A percentile compares a stretch with the other conserved stretches of the same genome.
These are phyloP conservation scores for Jatropha podagrica DNA, from an alignment of 441 rosid species.

Conservation along the genomic window DNA sequence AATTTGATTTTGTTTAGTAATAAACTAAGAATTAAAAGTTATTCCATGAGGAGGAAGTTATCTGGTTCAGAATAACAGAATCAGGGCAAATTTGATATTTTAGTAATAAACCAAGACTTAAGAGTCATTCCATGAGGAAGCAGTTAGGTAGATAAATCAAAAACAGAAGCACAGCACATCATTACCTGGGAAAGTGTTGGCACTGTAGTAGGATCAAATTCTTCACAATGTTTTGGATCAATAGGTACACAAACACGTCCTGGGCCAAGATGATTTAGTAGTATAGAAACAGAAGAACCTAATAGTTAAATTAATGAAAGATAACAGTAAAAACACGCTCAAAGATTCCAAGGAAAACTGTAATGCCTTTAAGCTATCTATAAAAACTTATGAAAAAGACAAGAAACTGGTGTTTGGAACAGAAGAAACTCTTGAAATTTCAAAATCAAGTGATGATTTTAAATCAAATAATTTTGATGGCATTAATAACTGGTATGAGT, in stretches of 20 bases:
- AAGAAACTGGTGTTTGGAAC: not conserved
- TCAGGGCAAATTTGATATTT: too few species aligned
- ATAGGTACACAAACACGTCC: slow-evolving; percentile 94
- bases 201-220: slow-evolving; percentile 82
- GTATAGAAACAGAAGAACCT: not conserved
- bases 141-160: not conserved
- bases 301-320: not conserved
- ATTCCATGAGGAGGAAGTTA: too few species aligned
- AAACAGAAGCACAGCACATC: slow-evolving; percentile 4
- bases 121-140: not conserved
- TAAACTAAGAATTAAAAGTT: not conserved
- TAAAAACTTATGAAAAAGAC: not conserved
- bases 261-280: slow-evolving; percentile 27
- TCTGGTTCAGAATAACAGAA: too few species aligned
- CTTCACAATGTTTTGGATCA: slow-evolving; percentile 74
- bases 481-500: not conserved
- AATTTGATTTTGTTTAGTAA: not conserved
- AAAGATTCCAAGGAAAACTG: not conserved
- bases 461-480: not conserved
- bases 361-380: not conserved
- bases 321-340: not conserved
- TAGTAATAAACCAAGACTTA: not conserved
- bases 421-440: not conserved
- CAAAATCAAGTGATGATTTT: not conserved
- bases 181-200: slow-evolving; percentile 80